These are phyloP conservation scores for Wickerhamomyces sp. DNA, from an alignment of 1,139 yeast species.

Conservation along the genomic window DNA sequence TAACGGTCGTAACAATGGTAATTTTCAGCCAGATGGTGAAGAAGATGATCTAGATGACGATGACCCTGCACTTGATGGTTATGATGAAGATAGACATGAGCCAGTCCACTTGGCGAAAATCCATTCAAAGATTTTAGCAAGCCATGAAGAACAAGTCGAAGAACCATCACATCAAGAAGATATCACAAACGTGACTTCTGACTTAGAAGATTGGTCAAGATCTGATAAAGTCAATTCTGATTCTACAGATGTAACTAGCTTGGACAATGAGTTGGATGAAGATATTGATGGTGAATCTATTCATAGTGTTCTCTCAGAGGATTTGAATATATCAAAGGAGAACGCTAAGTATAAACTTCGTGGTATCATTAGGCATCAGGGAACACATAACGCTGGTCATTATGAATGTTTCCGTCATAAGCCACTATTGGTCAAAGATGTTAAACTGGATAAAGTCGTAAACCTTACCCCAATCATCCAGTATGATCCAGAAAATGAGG, in stretches of 20 bases:
- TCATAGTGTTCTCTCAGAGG: slow-evolving; percentile 7
- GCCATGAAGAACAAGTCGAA: slow-evolving; percentile 27
- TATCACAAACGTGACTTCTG: slow-evolving; percentile 9
- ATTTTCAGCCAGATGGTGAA: slow-evolving; percentile 16
- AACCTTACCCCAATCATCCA: slow-evolving; percentile 43
- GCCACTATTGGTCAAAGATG: slow-evolving; percentile 53
- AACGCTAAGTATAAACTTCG: slow-evolving; percentile 49
- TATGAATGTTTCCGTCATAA: slow-evolving; percentile 76
- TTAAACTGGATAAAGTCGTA: slow-evolving; percentile 36
- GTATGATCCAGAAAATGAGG: slow-evolving; percentile 24
- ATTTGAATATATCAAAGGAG: slow-evolving; percentile 16
- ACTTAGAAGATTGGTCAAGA: not conserved
- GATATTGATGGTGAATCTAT: slow-evolving; percentile 12
- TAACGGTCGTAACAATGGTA: slow-evolving; percentile 15
- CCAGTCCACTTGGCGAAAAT: slow-evolving; percentile 20
- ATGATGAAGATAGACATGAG: slow-evolving; percentile 21
- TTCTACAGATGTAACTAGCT: slow-evolving; percentile 12
- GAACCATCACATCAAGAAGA: slow-evolving; percentile 24
- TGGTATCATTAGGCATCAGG: slow-evolving; percentile 79
- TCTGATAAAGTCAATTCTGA: not conserved
- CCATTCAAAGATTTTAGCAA: slow-evolving; percentile 19
- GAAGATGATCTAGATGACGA: slow-evolving; percentile 20
- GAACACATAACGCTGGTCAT: slow-evolving; percentile 88
- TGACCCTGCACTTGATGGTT: slow-evolving; percentile 16
- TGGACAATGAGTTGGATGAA: slow-evolving; percentile 17